Base-by-base conservation (phyloP, 306 rosid species). In the Lathyrus oleraceus region DNA sequence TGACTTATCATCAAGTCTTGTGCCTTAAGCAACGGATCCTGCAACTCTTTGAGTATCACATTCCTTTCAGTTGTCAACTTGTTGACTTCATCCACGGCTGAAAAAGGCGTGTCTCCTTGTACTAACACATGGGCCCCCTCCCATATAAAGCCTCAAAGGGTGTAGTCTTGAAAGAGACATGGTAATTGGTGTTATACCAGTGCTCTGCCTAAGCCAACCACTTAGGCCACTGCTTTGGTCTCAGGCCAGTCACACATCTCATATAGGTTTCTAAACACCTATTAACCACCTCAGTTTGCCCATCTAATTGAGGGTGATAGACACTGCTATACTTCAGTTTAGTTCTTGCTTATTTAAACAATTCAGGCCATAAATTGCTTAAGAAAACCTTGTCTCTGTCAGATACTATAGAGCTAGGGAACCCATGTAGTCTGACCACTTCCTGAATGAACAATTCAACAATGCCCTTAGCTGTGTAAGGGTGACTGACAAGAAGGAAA, bases 21-120 rank as follows among this genome's bases (percentile, higher is more conserved):
- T 3, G 54, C 54, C 3, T 15, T 15, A 1, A 14, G 3, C 6
- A 48, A n/a, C 1, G 15, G 2, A 1, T 48, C 8, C 2, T 40
- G 45, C 20, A 48, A 6, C 5, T 6, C 19, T 1, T 4, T 7
- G 20, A 48, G 2, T 2, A 48, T n/a, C 16, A 14, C 21, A 15
- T 48, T 48, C 20, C 23, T 48, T 8, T 48, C 10, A 14, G 8
- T 3, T 1, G 9, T 48, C 10, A 48, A 5, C 10, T 5, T 48
- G 1, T 15, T 14, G 3, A 48, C 54, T 1, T 48, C 54, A n/a
- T 48, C 54, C 3, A 48, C 20, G 4, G 3, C 1, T 1, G 54
- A 14, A 0, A 7, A 8, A 0, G 0, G 15, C 0, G 5, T 7
- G 5, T 48, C 3, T 4, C 20, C 53, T 4, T 0, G 5, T 3